A percentile compares a stretch with the other conserved stretches of the same genome.
phyloP scores from a whole-genome alignment of 345 rosid genomes.

The Arabidopsis suecica region DNA sequence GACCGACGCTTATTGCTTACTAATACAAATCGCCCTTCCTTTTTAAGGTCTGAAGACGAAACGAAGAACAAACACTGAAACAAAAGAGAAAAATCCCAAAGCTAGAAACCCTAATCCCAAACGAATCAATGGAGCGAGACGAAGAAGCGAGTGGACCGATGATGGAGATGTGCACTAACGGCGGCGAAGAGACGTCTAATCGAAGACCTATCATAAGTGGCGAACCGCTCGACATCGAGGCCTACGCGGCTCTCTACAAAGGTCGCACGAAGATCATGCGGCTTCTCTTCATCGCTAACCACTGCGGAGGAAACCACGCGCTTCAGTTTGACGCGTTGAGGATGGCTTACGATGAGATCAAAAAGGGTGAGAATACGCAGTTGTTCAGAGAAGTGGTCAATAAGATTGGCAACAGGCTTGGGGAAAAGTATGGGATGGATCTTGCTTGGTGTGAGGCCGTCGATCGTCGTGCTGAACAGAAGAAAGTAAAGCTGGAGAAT shows the following conservation, averaged over 20 bases:
- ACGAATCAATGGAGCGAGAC: constrained; percentile 71
- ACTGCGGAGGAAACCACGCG: constrained; percentile 64
- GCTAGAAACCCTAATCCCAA: constrained; percentile 39
- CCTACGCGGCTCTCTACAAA: constrained; percentile 83
- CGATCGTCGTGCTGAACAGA: constrained; percentile 83
- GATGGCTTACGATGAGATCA: constrained; percentile 95
- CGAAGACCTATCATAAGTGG: constrained; percentile 75
- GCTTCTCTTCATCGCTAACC: constrained; percentile 79
- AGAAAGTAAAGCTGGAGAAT: constrained; percentile 85
- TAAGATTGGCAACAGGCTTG: constrained; percentile 75
- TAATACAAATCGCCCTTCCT: constrained; percentile 9
- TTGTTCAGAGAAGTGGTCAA: constrained; percentile 75
- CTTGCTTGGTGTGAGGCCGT: constrained; percentile 71
- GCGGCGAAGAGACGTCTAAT: constrained; percentile 55
- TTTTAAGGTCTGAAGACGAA: not conserved
- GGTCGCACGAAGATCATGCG: constrained; percentile 91
- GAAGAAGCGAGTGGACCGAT: constrained; percentile 59
- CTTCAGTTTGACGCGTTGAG: constrained; percentile 86
- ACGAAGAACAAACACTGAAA: constrained; percentile 15
- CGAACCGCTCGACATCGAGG: constrained; percentile 92
- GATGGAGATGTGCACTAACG: constrained; percentile 75
- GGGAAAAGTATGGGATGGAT: constrained; percentile 68
- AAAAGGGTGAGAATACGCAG: constrained; percentile 94
- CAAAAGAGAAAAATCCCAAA: constrained; percentile 17
- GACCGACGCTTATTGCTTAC: constrained; percentile 29